These are phyloP conservation scores for Pelagomonas calceolata DNA, from an alignment of 108 stramenopile species.

Conservation along the genomic window DNA sequence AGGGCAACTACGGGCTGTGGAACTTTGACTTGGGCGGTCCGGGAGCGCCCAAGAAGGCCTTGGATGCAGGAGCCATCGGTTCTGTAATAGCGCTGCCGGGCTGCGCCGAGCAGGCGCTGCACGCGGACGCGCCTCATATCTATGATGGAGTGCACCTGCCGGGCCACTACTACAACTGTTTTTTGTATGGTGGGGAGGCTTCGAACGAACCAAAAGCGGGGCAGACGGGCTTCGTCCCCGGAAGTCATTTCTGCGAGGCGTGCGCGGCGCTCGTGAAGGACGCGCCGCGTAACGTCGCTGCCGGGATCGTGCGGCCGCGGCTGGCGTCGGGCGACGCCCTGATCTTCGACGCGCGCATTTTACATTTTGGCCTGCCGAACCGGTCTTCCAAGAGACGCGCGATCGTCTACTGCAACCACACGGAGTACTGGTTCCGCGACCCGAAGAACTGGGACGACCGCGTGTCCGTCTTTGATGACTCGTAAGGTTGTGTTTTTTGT, in stretches of 20 bases:
- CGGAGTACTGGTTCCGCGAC: conserved; percentile 70
- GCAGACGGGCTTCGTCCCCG: conserved; percentile 10
- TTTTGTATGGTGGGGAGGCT: conserved; percentile 11
- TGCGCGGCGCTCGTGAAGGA: conserved; percentile 33
- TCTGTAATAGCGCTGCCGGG: conserved; percentile 67
- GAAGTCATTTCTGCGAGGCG: conserved; percentile 14
- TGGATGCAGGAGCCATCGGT: conserved; percentile 30
- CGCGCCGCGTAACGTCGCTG: neutral
- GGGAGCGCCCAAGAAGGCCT: conserved; percentile 35
- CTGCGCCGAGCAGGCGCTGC: conserved; percentile 64
- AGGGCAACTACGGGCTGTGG: conserved; percentile 65
- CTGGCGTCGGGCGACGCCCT: conserved; percentile 64
- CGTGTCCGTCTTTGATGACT: conserved; percentile 34
- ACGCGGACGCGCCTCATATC: conserved; percentile 75
- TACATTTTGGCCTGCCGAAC: conserved; percentile 76
- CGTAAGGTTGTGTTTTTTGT: too few species aligned
- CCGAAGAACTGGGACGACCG: conserved; percentile 66
- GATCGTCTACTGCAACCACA: conserved; percentile 63
- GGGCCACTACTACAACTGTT: conserved; percentile 69
- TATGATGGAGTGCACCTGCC: conserved; percentile 61
- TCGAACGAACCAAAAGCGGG: conserved; percentile 33
- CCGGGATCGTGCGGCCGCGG: conserved; percentile 48
- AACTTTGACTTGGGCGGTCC: conserved; percentile 73
- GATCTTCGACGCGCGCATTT: conserved; percentile 63
- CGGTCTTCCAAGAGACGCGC: conserved; percentile 36